Evolutionary conservation across 495 filamentous ascomycete genomes (phyloP).

Genomic region (Amniculicola lignicola): DNA sequence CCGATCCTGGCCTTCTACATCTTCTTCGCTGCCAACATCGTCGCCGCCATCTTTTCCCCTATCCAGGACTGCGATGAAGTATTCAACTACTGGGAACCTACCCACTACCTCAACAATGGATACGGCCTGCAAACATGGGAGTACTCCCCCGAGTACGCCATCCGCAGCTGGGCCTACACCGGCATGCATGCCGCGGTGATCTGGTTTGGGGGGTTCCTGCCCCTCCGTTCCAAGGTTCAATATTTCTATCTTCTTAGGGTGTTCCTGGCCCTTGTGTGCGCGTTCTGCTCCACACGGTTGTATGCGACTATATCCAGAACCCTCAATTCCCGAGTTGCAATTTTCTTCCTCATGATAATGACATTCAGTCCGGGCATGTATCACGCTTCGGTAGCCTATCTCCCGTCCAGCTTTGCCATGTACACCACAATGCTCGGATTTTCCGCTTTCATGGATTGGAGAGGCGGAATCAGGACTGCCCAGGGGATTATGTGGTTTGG

Average conservation of each 20-base stretch:
- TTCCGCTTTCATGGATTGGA: slow-evolving; percentile 84
- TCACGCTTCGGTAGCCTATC: slow-evolving; percentile 78
- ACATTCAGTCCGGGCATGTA: slow-evolving; percentile 86
- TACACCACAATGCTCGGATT: slow-evolving; percentile 85
- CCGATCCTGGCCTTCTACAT: slow-evolving; percentile 73
- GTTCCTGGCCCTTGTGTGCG: slow-evolving; percentile 69
- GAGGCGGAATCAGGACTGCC: slow-evolving; percentile 68
- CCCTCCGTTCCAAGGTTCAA: slow-evolving; percentile 55
- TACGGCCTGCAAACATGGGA: slow-evolving; percentile 98
- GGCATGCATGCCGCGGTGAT: slow-evolving; percentile 74
- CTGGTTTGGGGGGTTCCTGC: slow-evolving; percentile 60
- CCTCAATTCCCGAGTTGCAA: slow-evolving; percentile 73
- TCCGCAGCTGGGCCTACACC: slow-evolving; percentile 94
- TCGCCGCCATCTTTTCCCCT: slow-evolving; percentile 79
- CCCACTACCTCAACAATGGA: slow-evolving; percentile 89
- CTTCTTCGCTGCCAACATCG: slow-evolving; percentile 65
- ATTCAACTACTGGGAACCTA: slow-evolving; percentile 99
- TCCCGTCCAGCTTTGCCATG: slow-evolving; percentile 97
- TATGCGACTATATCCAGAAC: slow-evolving; percentile 70
- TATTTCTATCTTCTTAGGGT: slow-evolving; percentile 87
- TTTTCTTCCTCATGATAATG: slow-evolving; percentile 74
- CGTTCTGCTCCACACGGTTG: slow-evolving; percentile 74
- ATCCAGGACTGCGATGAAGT: slow-evolving; percentile 99
- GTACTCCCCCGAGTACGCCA: slow-evolving; percentile 92
- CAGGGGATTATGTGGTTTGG: slow-evolving; percentile 90